phyloP scores from a whole-genome alignment of 139 green algal genomes.

The Coccomyxa sp. region DNA sequence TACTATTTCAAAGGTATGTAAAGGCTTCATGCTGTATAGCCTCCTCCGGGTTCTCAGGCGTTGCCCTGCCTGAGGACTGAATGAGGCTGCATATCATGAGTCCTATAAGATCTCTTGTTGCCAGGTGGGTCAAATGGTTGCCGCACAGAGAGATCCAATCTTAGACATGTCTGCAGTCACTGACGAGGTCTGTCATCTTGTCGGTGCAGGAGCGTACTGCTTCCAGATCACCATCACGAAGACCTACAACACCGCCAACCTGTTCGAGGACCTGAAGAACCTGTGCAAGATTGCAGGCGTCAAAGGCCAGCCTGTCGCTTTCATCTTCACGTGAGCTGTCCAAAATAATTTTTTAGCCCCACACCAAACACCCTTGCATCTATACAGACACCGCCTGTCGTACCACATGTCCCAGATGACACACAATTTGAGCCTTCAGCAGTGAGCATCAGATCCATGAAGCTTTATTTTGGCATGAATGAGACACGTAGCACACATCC shows the following conservation, averaged over 20 bases:
- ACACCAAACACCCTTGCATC: too few species aligned
- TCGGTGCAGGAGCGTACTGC: conserved; percentile 52
- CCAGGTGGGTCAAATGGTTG: too few species aligned
- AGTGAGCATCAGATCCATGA: neutral
- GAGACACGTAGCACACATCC: neutral
- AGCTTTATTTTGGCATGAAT: neutral
- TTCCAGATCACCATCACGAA: conserved; percentile 72
- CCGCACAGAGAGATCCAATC: too few species aligned
- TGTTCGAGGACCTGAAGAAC: conserved; percentile 94
- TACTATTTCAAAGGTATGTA: neutral
- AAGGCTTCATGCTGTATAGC: too few species aligned
- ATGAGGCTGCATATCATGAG: too few species aligned
- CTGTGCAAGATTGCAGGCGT: conserved; percentile 93
- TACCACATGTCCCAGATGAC: too few species aligned
- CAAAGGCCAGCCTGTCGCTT: conserved; percentile 86
- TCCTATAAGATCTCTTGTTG: too few species aligned
- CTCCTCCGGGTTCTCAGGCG: too few species aligned
- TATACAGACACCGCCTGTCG: too few species aligned
- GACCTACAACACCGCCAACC: conserved; percentile 83
- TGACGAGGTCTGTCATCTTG: neutral
- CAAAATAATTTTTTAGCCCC: neutral
- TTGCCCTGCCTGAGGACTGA: too few species aligned
- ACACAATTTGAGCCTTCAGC: too few species aligned
- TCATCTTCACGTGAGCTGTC: conserved; percentile 75
- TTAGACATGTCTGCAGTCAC: neutral